A percentile compares a stretch with the other conserved stretches of the same genome.
Evolutionary conservation across 2,329 filamentous ascomycete species (phyloP).

Genomic region (Hansfordia pulvinata): DNA sequence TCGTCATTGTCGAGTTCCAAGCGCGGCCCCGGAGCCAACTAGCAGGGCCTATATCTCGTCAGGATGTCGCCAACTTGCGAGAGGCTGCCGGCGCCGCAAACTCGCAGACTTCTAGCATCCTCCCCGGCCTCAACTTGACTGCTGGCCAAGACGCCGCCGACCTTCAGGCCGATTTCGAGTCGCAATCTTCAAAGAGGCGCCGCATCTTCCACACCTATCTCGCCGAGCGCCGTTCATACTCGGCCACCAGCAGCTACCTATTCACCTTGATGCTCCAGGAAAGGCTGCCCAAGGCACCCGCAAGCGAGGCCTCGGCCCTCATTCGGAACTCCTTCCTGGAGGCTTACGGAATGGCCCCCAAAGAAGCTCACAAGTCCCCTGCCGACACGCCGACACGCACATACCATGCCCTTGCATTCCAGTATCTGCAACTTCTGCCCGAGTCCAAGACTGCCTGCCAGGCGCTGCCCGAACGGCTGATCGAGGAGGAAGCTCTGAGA

Average conservation of each 20-base stretch:
- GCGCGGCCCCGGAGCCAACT: slow-evolving; percentile 62
- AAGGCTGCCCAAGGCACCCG: slow-evolving; percentile 10
- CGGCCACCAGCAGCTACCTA: slow-evolving; percentile 47
- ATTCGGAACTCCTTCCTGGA: slow-evolving; percentile 17
- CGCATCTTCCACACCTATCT: slow-evolving; percentile 63
- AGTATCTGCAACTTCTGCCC: slow-evolving; percentile 32
- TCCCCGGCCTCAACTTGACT: slow-evolving; percentile 34
- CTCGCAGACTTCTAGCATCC: slow-evolving; percentile 40
- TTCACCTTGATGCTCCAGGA: slow-evolving; percentile 34
- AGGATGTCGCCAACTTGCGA: slow-evolving; percentile 64
- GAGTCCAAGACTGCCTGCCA: slow-evolving; percentile 35
- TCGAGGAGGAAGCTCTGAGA: slow-evolving; percentile 29
- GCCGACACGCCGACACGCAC: slow-evolving; percentile 17
- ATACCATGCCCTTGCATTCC: slow-evolving; percentile 30
- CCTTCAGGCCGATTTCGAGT: slow-evolving; percentile 46
- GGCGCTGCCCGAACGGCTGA: slow-evolving; percentile 30
- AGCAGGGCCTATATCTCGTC: slow-evolving; percentile 56
- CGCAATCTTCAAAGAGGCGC: slow-evolving; percentile 44
- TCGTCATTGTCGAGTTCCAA: slow-evolving; percentile 76
- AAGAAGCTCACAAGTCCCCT: slow-evolving; percentile 11
- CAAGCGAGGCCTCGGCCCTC: slow-evolving; percentile 11
- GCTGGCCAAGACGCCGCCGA: slow-evolving; percentile 37
- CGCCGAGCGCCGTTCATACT: slow-evolving; percentile 54
- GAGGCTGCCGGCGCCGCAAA: slow-evolving; percentile 57
- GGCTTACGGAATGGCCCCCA: slow-evolving; percentile 17